Base-by-base conservation (phyloP, 768 basidiomycete species). In the Naematelia aurantialba region DNA sequence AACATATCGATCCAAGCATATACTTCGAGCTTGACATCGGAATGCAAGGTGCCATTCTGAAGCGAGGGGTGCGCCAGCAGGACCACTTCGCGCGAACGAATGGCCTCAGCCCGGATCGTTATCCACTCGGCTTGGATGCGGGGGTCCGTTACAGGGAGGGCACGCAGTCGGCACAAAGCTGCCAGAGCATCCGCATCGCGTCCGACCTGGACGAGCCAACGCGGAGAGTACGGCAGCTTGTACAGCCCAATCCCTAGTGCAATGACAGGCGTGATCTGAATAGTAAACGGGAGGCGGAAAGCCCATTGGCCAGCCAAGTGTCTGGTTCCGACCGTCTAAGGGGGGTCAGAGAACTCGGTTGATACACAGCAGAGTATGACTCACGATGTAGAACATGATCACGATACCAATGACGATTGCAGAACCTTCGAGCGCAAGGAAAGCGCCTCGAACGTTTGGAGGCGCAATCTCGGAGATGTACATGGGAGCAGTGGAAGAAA, bases 71-170 rank as follows among this genome's bases (percentile, higher is more conserved):
- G 56, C 27, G 19, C 12, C 2, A 11, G 2, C 22, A 13, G 48
- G 48, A 47, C 12, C 50, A 46, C 19, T 47, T 42, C 14, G 52
- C 57, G 44, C 52, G 14, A 14, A 22, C 48, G 51, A 24, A 50
- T 45, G 30, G 51, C 63, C 22, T 65, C 63, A 13, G 60, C 48
- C 0, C 59, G 44, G 21, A 65, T 55, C 5, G 21, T n/a, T 2
- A 65, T 52, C 63, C 63, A 65, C 52, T 65, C 63, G 24, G 63
- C 63, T 54, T 61, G 60, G 8, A 65, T 52, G 1, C 59, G 55
- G 8, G 34, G 52, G 31, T 65, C 63, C 22, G 3, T 44, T 8
- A 1, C 19, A 14, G 59, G 56, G 14, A 54, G 42, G 11, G 30
- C 29, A 2, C 63, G 55, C 19, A 65, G 42, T 5, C 59, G 45